Conservation (phyloP, 495 filamentous ascomycete species). For the Physcia stellaris region DNA sequence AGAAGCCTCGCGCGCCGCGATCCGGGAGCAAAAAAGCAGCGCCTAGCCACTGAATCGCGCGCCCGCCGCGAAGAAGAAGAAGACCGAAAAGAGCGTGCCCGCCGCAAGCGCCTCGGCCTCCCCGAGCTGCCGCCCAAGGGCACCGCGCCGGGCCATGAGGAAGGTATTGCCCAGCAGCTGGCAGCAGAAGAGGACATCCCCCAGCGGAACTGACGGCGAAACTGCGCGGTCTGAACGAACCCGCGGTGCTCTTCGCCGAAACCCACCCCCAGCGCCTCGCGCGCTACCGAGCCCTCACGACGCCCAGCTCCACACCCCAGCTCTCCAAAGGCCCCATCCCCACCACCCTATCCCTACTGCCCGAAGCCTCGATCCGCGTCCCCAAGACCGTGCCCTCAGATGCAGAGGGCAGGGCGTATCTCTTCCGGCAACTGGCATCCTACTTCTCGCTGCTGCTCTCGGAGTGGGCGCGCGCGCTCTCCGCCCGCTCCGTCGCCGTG, state of each 20-base stretch:
- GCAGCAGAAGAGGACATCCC: slow-evolving; percentile 51
- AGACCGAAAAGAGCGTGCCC: slow-evolving; percentile 35
- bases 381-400: slow-evolving; percentile 41
- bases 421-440: slow-evolving; percentile 77
- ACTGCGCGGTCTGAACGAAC: slow-evolving; percentile 59
- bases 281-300: slow-evolving; percentile 50
- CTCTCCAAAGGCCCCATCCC: slow-evolving; percentile 48
- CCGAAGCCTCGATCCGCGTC: slow-evolving; percentile 80
- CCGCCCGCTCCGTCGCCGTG: slow-evolving; percentile 45
- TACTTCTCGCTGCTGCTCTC: slow-evolving; percentile 87
- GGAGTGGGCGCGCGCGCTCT: slow-evolving; percentile 76
- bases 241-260: slow-evolving; percentile 71
- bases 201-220: slow-evolving; percentile 53
- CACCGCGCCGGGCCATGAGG: slow-evolving; percentile 23
- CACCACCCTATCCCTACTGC: slow-evolving; percentile 60
- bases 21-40: slow-evolving; percentile 65
- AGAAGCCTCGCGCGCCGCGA: slow-evolving; percentile 50
- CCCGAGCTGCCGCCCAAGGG: slow-evolving; percentile 51
- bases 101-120: slow-evolving; percentile 48
- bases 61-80: slow-evolving; percentile 57
- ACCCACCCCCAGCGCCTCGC: slow-evolving; percentile 50
- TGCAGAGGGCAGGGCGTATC: slow-evolving; percentile 37
- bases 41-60: slow-evolving; percentile 68
- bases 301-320: slow-evolving; percentile 29
- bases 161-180: slow-evolving; percentile 17